Base-by-base conservation (phyloP, 371 early-diverging fungal genomes). In the Lichtheimia hyalospora region DNA sequence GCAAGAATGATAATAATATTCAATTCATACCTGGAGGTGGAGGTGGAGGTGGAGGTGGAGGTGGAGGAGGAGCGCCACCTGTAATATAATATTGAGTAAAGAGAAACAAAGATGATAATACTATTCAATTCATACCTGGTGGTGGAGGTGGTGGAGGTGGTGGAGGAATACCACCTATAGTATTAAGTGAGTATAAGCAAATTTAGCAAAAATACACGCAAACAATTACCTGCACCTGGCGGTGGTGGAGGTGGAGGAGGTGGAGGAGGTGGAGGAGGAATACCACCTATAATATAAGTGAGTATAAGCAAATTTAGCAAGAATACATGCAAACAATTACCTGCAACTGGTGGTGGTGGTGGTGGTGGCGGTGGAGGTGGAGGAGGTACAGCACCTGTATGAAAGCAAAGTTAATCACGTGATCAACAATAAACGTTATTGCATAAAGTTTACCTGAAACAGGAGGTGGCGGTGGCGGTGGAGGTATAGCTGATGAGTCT, bases 31-130 rank as follows among this genome's bases (percentile, higher is more conserved):
- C 49, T 54, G 54, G 55, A 24, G 41, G 61, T 5, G 62, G 56
- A n/a, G 57, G 62, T 14, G 62, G n/a, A n/a, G n/a, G n/a, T n/a
- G n/a, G 61, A 15, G 55, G 59, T n/a, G 64, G 63, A 23, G 63
- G 63, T 3, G 63, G 64, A 15, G 66, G 66, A 1, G 57, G 54
- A n/a, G 54, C 34, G 5, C 48, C 53, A 5, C 57, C 39, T 58
- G 6, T 28, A 23, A 23, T 25, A 25, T 12, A 18, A 27, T 7
- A 28, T 10, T 21, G 44, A 24, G 23, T 14, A n/a, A 5, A n/a
- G 25, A 1, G 12, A 34, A 3, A 27, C 7, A 21, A 16, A 60
- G 13, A 42, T 21, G 5, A 15, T 20, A 21, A 18, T 18, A 8
- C 1, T 28, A 3, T 44, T 0, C 3, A 34, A 20, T 5, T n/a